phyloP scores from a whole-genome alignment of 345 rosid species.

The Eucalyptus regnans region DNA sequence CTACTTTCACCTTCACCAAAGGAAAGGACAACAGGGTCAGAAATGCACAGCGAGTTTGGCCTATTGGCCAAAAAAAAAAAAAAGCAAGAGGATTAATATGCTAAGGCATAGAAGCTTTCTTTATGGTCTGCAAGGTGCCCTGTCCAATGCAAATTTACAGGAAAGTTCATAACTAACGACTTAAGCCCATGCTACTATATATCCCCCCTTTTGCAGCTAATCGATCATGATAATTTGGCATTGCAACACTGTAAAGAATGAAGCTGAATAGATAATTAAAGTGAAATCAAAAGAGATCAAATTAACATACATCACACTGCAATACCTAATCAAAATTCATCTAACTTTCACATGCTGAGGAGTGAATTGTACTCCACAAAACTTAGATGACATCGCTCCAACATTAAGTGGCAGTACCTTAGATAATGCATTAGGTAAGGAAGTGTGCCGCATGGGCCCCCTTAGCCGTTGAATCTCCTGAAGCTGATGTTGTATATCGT shows the following conservation, averaged over 20 bases:
- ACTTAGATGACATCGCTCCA: background rate
- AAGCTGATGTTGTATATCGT: constrained; percentile 37
- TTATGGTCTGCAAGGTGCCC: background rate
- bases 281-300: background rate
- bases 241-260: background rate
- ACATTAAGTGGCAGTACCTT: constrained; percentile 9
- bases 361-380: background rate
- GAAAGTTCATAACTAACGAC: background rate
- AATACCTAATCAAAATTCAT: background rate
- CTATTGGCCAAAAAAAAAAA: background rate
- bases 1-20: background rate
- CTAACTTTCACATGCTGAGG: background rate
- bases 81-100: background rate
- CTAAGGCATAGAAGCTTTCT: background rate
- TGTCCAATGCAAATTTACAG: background rate
- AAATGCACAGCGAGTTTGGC: background rate
- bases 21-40: background rate
- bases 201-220: background rate
- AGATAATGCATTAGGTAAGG: constrained; percentile 23
- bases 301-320: background rate
- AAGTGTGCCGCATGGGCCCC: constrained; percentile 18
- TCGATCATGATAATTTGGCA: background rate
- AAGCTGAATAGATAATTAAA: background rate
- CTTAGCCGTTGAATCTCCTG: constrained; percentile 24
- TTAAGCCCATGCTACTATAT: background rate